Base-by-base conservation (phyloP, 305 asterid genomes). In the Stenogyne calaminthoides region DNA sequence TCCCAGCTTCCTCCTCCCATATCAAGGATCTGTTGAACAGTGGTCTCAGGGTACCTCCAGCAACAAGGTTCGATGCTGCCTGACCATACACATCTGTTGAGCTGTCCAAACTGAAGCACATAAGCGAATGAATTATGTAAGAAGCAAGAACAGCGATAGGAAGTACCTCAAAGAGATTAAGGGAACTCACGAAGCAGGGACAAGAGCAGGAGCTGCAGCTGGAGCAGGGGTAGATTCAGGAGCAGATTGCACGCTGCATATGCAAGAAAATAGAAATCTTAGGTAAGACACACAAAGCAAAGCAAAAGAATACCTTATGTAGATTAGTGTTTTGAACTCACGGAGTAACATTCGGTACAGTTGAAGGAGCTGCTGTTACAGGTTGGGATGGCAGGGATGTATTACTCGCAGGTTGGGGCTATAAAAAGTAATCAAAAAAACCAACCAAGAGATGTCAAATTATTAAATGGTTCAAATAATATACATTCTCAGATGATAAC, bases 1-100 rank as follows among this genome's bases (percentile, higher is more conserved):
- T 91, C 91, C 97, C 97, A 93, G 73, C 93, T 89, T 70, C 97
- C 98, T 67, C 93, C 98, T 71, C 98, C 98, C 95, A 93, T 89
- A 81, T 93, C 96, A 86, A 91, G 80, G 83, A 93, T 84, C 51
- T 91, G 86, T 76, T 91, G 98, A 82, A 93, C 82, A 52, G 90
- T 93, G 56, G 74, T 42, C 80, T 93, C 87, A 93, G 79, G 80
- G 61, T 85, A 72, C 64, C 89, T 70, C 95, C 98, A 80, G 91
- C 98, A 64, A 93, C 98, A 73, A 88, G 91, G 83, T 89, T 89
- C 42, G 97, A 93, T 44, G 97, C 96, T 65, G 98, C 97, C 81
- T 85, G 84, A 63, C 85, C 97, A 67, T 93, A 91, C 61, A 88
- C 93, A 67, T 86, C 96, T 54, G 87, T 32, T 29, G 95, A 79